Conservation (phyloP, 768 basidiomycete genomes). For the Trametes punicea region DNA sequence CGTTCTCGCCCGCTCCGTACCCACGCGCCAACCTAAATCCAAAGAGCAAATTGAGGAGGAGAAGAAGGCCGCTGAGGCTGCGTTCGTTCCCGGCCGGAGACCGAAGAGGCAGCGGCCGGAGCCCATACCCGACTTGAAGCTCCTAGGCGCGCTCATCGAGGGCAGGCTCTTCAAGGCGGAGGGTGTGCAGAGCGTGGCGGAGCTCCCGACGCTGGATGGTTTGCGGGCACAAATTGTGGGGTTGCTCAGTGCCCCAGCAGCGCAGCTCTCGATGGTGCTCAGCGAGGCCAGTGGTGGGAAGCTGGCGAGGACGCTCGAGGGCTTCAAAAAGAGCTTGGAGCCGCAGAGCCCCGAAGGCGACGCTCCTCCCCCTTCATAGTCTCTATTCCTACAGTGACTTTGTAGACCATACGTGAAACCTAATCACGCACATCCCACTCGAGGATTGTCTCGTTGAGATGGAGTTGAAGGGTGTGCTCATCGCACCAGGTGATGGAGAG, state of each 20-base stretch:
- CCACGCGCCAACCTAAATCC: conserved; percentile 52
- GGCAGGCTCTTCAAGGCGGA: conserved; percentile 61
- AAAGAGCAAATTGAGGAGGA: conserved; percentile 48
- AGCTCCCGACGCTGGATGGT: conserved; percentile 74
- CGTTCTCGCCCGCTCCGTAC: conserved; percentile 63
- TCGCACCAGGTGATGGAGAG: neutral
- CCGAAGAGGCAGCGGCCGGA: conserved; percentile 55
- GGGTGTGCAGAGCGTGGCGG: conserved; percentile 59
- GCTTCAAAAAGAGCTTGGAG: conserved; percentile 65
- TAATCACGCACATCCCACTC: conserved; percentile 5
- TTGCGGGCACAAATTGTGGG: conserved; percentile 84
- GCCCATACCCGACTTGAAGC: conserved; percentile 60
- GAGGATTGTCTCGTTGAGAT: neutral
- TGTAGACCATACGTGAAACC: conserved; percentile 14
- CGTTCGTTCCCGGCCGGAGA: conserved; percentile 67
- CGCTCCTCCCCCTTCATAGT: conserved; percentile 13
- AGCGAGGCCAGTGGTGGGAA: conserved; percentile 66
- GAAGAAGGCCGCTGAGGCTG: conserved; percentile 49
- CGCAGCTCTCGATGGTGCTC: conserved; percentile 69
- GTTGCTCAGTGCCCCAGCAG: conserved; percentile 69
- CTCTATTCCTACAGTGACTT: neutral
- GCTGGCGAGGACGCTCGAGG: conserved; percentile 70
- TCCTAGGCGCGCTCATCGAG: conserved; percentile 81
- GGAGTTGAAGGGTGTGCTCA: neutral
- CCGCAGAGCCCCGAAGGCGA: conserved; percentile 24